Evolutionary conservation across 176 grass and related monocot genomes (phyloP), one percentile per base, ranked within the genome.

Genomic region (Poa annua): DNA sequence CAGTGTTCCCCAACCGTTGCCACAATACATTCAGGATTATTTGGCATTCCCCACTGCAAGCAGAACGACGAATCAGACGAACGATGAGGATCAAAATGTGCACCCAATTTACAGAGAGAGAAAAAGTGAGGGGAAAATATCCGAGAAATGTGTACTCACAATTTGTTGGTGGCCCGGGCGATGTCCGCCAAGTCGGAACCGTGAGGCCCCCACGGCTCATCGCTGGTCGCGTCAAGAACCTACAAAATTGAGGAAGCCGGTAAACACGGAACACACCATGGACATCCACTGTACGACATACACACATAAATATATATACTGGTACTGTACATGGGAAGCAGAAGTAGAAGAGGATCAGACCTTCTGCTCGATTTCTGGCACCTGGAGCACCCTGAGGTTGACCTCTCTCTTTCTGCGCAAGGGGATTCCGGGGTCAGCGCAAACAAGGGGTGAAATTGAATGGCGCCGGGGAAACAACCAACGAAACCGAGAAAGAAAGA

Each of bases 291-390:
- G 22, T 9, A 4, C 41, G 52, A 13, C 10, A 36, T 36, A 36
- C 5, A 36, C 35, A 36, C 35, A 36, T 4, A 36, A 36, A 36
- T 3, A 36, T 36, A 36, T 36, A 36, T 36, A 36, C 3, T 29
- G 29, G 1, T 29, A 29, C n/a, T n/a, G 29, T 10, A 12, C 49
- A 36, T 5, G 14, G 54, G 22, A 14, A 11, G n/a, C n/a, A n/a
- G 39, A 57, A 48, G 57, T 7, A 39, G 11, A 69, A 10, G 13
- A 38, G 38, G 12, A 83, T 24, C 12, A 80, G 82, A 94, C 95
- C 92, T 97, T 94, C 79, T 97, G 92, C 71, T 97, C 92, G 68
- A 97, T 92, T 77, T 88, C 92, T 16, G 90, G 92, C n/a, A 97
- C 95, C 67, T 91, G 92, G 50, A 94, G 84, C 32, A 97, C 90